A percentile compares a stretch with the other conserved stretches of the same genome.
Evolutionary conservation across 164 flowering plant species (phyloP).

Genomic region (Vitis riparia): DNA sequence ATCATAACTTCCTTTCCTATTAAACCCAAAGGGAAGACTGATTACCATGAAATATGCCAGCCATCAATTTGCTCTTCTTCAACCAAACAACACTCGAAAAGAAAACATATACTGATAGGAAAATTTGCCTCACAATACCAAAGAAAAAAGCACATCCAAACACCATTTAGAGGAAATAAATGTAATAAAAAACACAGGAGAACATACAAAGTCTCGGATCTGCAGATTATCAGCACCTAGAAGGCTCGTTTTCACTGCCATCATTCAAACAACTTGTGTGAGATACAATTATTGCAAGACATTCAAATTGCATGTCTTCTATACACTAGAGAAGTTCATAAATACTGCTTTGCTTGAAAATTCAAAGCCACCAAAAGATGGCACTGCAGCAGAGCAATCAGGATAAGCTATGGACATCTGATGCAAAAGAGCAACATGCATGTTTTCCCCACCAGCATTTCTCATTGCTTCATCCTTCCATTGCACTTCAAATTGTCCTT

Average conservation of each 20-base stretch:
- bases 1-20: not conserved
- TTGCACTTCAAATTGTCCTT: constrained; percentile 48
- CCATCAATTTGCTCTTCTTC: not conserved
- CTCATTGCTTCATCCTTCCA: constrained; percentile 45
- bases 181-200: constrained; percentile 5
- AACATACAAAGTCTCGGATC: constrained; percentile 58
- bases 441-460: constrained; percentile 33
- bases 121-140: too few relatives aligned
- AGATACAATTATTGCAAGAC: not conserved
- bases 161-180: not conserved
- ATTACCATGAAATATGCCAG: not conserved
- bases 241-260: constrained; percentile 43
- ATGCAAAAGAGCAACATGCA: constrained; percentile 50
- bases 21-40: not conserved
- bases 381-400: constrained; percentile 29
- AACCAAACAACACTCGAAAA: not conserved
- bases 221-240: constrained; percentile 46
- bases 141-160: not conserved
- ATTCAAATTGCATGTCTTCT: not conserved
- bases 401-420: constrained; percentile 50
- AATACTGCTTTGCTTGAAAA: constrained; percentile 59
- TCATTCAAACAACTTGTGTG: constrained; percentile 4
- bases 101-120: too few relatives aligned
- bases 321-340: not conserved
- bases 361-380: constrained; percentile 45